Evolutionary conservation across 2,329 filamentous ascomycete species (phyloP).

Genomic region (Acrodontium crateriforme): DNA sequence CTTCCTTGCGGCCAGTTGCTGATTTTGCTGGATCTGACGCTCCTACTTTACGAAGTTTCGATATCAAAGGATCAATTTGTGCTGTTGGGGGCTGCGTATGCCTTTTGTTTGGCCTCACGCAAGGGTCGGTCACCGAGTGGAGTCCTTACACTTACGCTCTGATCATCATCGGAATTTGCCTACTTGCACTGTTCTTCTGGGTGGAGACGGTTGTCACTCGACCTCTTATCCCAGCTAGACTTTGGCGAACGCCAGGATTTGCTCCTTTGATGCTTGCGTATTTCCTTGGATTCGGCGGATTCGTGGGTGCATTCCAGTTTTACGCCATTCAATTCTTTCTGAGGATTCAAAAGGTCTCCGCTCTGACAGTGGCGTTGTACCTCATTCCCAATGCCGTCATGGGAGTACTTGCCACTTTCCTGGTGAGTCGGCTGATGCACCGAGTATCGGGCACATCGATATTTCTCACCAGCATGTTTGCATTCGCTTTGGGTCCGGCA

Average conservation of each 20-base stretch:
- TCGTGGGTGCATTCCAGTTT: constrained; percentile 19
- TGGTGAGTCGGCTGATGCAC: constrained; percentile 35
- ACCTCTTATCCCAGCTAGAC: constrained; percentile 22
- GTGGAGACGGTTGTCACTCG: constrained; percentile 19
- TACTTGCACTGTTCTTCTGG: constrained; percentile 21
- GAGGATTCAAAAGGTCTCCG: constrained; percentile 25
- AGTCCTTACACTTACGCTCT: constrained; percentile 24
- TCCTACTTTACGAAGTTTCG: constrained; percentile 13
- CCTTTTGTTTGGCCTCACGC: constrained; percentile 24
- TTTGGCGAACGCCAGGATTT: constrained; percentile 32
- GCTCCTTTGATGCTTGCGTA: constrained; percentile 30
- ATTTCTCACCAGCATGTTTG: constrained; percentile 30
- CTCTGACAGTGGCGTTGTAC: constrained; percentile 31
- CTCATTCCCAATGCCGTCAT: constrained; percentile 32
- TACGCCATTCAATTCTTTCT: constrained; percentile 28
- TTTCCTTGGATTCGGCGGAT: constrained; percentile 27
- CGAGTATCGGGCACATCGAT: constrained; percentile 34
- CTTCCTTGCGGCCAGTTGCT: constrained; percentile 21
- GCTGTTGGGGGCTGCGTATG: constrained; percentile 20
- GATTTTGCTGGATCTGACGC: constrained; percentile 13
- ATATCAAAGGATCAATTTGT: constrained; percentile 20
- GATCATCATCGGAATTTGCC: constrained; percentile 19
- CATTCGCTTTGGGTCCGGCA: constrained; percentile 24
- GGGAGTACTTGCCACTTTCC: constrained; percentile 31
- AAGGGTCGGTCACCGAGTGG: constrained; percentile 23